These are phyloP conservation scores for Immersiporthe knoxdaviesiana DNA, from an alignment of 2,329 filamentous ascomycete genomes.

Conservation along the genomic window DNA sequence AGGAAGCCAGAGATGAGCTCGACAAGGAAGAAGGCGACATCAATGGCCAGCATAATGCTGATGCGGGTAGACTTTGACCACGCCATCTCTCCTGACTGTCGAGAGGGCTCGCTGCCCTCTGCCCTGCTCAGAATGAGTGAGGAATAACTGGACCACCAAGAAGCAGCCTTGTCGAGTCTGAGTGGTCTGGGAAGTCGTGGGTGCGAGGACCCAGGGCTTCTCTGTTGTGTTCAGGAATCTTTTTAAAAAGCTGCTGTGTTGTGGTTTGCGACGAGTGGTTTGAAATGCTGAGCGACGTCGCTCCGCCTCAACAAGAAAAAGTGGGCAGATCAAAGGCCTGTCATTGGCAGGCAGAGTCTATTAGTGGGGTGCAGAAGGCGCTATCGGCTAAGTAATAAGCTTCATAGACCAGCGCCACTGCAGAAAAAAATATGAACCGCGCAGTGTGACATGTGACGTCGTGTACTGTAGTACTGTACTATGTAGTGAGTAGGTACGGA, in stretches of 20 bases:
- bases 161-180: background rate
- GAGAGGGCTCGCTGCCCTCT: conserved; percentile 21
- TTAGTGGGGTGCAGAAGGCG: background rate
- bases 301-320: background rate
- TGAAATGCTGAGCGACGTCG: background rate
- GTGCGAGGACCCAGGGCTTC: background rate
- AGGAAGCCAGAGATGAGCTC: conserved; percentile 85
- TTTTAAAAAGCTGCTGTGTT: background rate
- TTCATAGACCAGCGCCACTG: background rate
- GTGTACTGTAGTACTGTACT: background rate
- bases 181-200: background rate
- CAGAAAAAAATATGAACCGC: background rate
- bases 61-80: conserved; percentile 94
- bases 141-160: background rate
- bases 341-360: background rate
- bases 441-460: background rate
- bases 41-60: conserved; percentile 88
- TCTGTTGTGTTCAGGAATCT: background rate
- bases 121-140: conserved; percentile 17
- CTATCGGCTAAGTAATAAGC: background rate
- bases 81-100: conserved; percentile 60
- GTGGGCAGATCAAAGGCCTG: background rate
- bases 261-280: background rate
- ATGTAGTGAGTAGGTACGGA: no score
- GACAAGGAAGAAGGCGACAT: conserved; percentile 85